These are phyloP conservation scores for Oryza officinalis DNA, from an alignment of 176 grass and related monocot species.

Conservation along the genomic window DNA sequence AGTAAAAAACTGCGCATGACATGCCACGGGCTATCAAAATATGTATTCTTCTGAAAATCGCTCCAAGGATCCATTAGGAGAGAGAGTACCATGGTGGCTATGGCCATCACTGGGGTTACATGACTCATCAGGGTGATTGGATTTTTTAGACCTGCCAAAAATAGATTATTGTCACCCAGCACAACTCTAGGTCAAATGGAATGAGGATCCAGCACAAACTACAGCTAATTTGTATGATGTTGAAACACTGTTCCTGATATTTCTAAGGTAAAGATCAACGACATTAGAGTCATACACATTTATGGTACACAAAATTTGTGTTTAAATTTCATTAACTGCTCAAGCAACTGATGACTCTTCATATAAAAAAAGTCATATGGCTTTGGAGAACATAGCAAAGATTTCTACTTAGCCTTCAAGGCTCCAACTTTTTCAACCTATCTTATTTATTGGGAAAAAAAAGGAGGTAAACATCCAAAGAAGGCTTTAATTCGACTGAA, in stretches of 20 bases:
- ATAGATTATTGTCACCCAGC: neutral
- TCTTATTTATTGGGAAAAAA: neutral
- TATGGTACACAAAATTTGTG: neutral
- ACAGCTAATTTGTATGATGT: conserved; percentile 16
- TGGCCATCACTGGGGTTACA: conserved; percentile 91
- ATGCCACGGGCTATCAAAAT: conserved; percentile 93
- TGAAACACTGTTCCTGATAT: conserved; percentile 15
- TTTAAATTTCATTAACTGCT: conserved; percentile 24
- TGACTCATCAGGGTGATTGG: conserved; percentile 97
- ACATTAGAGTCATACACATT: neutral
- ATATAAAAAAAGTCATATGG: neutral
- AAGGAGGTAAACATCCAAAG: neutral
- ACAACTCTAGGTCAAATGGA: neutral
- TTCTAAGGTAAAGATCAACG: conserved; percentile 26
- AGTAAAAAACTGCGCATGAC: conserved; percentile 78
- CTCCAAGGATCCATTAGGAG: conserved; percentile 91
- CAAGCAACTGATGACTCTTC: conserved; percentile 10
- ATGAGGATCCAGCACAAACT: conserved; percentile 17
- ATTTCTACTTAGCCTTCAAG: conserved; percentile 9
- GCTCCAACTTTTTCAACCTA: neutral
- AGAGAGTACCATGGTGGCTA: conserved; percentile 89
- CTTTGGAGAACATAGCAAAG: neutral
- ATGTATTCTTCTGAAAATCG: conserved; percentile 77
- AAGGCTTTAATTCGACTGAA: conserved; percentile 1
- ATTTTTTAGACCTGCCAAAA: conserved; percentile 84